Evolutionary conservation across 129 eudicot species (phyloP), one percentile per base, ranked within the genome.

Genomic region (Centaurea solstitialis): DNA sequence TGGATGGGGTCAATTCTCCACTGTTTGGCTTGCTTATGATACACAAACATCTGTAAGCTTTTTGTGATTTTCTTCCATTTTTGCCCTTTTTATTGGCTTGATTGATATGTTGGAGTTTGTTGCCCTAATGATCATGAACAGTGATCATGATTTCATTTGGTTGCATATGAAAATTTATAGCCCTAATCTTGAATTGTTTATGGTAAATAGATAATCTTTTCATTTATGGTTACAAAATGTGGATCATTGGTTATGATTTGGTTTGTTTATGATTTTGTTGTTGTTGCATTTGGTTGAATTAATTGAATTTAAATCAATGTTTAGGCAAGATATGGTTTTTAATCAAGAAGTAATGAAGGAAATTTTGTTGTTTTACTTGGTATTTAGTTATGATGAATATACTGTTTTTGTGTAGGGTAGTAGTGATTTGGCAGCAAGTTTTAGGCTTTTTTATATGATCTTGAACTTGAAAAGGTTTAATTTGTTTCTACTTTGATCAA

Each of bases 1-100:
- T 12, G 97, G 97, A 22, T 92, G 97, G 97, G 97, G 97, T 11
- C 87, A 92, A 84, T 92, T 92, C 68, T 92, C 97, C 68, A 92
- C 97, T 76, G 97, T 92, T 67, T 92, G 97, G 97, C 91, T 92
- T 59, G 94, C 97, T 73, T 92, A 90, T 76, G 94, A 92, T 67
- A 90, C 90, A 21, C 90, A 40, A 38, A 75, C 87, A 18, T 88
- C 91, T 72, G 97, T 92, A 83, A 61, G 93, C 70, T 76, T n/a
- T 9, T 21, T 9, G 28, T 3, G n/a, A n/a, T n/a, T n/a, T 6
- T 2, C 38, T 22, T 40, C 62, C 20, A 24, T 33, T 38, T 21
- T 9, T 40, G 4, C 38, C 10, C 21, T 35, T 70, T 35, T 26
- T 41, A n/a, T n/a, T 71, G 6, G 9, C 23, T 5, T 71, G 75